phyloP scores from a whole-genome alignment of 768 basidiomycete species.

The Termitomyces sp. region DNA sequence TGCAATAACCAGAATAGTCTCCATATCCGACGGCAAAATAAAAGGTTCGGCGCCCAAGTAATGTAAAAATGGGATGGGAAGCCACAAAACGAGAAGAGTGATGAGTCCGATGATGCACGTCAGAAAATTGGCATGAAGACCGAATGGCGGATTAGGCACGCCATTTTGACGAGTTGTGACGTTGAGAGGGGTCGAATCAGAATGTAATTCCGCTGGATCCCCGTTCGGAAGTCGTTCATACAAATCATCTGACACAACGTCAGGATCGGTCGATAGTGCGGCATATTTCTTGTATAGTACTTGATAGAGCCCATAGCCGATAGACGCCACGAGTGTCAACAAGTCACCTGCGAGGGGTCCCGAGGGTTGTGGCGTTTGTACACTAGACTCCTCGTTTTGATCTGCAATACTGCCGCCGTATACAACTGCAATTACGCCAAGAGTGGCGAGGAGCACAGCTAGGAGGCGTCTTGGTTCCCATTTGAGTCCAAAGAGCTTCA shows the following conservation, averaged over 20 bases:
- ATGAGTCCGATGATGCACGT: conserved; percentile 78
- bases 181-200: conserved; percentile 4
- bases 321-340: conserved; percentile 67
- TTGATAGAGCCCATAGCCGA: conserved; percentile 76
- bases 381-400: conserved; percentile 9
- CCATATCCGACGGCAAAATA: conserved; percentile 50
- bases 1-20: conserved; percentile 48
- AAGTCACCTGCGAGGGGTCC: conserved; percentile 71
- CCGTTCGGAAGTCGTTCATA: conserved; percentile 45
- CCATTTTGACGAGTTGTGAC: conserved; percentile 24
- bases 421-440: conserved; percentile 78
- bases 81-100: conserved; percentile 74
- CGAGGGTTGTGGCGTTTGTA: conserved; percentile 25
- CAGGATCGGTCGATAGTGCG: conserved; percentile 65
- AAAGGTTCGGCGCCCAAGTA: conserved; percentile 64
- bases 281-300: conserved; percentile 82
- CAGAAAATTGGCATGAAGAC: conserved; percentile 79
- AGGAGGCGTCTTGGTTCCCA: conserved; percentile 64
- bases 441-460: conserved; percentile 77
- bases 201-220: conserved; percentile 13
- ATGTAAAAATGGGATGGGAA: conserved; percentile 75
- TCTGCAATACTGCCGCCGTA: conserved; percentile 60
- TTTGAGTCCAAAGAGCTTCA: conserved; percentile 59
- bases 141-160: conserved; percentile 69
- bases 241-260: conserved; percentile 35